Evolutionary conservation across 1,139 yeast species (phyloP).

Genomic region (Kluyveromyces sp.): DNA sequence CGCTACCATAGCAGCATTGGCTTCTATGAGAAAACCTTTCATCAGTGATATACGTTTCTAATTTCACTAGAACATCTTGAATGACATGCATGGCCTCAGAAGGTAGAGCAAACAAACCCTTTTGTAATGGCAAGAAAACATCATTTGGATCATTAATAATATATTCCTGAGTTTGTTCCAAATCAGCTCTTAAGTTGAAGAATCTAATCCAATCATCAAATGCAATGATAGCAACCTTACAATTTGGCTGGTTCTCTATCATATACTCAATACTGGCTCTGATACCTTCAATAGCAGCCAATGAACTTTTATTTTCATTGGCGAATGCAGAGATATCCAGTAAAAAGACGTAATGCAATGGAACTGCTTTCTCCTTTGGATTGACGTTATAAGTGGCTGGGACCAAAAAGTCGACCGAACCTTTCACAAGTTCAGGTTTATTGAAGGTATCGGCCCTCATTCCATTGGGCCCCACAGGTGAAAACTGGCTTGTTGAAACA

Average conservation of each 20-base stretch:
- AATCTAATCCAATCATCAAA: conserved; percentile 70
- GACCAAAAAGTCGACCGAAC: conserved; percentile 80
- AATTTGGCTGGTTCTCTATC: conserved; percentile 31
- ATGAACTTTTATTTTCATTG: conserved; percentile 49
- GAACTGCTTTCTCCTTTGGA: conserved; percentile 34
- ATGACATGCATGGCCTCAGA: conserved; percentile 54
- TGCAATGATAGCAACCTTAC: conserved; percentile 63
- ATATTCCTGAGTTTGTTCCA: conserved; percentile 56
- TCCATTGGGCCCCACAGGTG: conserved; percentile 54
- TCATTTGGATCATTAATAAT: conserved; percentile 69
- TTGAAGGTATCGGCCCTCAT: conserved; percentile 53
- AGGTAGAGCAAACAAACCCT: conserved; percentile 79
- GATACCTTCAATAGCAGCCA: conserved; percentile 64
- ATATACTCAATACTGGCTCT: conserved; percentile 36
- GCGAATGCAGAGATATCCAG: conserved; percentile 67
- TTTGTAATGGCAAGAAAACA: conserved; percentile 71
- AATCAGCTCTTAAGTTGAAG: conserved; percentile 54
- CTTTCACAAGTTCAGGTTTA: conserved; percentile 72
- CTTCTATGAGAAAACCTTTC: conserved; percentile 41
- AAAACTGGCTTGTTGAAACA: conserved; percentile 59
- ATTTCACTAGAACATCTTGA: conserved; percentile 56
- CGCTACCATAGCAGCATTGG: conserved; percentile 77
- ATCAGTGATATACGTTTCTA: conserved; percentile 43
- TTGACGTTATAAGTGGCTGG: conserved; percentile 62
- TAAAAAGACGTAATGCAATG: conserved; percentile 67